These are phyloP conservation scores for Globisporangium sylvaticum DNA, from an alignment of 352 stramenopile genomes.

Conservation along the genomic window DNA sequence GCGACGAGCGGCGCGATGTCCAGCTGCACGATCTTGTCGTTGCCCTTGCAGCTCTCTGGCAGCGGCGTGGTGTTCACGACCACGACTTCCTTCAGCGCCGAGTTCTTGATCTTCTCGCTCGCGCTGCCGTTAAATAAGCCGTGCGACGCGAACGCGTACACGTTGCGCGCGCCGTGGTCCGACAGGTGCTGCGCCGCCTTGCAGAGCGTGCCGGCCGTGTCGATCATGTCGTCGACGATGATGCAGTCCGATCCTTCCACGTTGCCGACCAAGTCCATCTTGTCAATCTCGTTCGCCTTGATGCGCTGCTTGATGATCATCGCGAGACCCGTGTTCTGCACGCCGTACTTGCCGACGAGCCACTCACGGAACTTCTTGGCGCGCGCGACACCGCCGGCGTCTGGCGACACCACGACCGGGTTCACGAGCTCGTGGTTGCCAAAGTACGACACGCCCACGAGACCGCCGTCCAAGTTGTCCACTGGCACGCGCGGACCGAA, in stretches of 20 bases:
- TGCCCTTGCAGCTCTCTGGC: conserved; percentile 85
- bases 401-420: conserved; percentile 98
- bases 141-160: conserved; percentile 99
- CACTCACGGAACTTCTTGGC: conserved; percentile 99
- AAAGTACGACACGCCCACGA: conserved; percentile 94
- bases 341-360: conserved; percentile 95
- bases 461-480: conserved; percentile 97
- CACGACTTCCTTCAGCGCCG: conserved; percentile 88
- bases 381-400: conserved; percentile 98
- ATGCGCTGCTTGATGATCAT: conserved; percentile 99
- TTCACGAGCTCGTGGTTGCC: conserved; percentile 97
- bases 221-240: conserved; percentile 99
- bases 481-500: conserved; percentile 98
- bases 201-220: conserved; percentile 98
- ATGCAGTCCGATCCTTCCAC: conserved; percentile 99
- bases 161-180: conserved; percentile 94
- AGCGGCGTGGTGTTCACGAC: conserved; percentile 89
- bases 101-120: conserved; percentile 88
- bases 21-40: conserved; percentile 98
- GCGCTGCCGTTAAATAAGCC: conserved; percentile 95
- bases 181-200: conserved; percentile 97
- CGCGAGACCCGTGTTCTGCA: conserved; percentile 96
- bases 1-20: conserved; percentile 97
- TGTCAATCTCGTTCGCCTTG: conserved; percentile 96
- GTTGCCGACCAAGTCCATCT: conserved; percentile 99